Evolutionary conservation across 805 yeast genomes (phyloP), one percentile per base, ranked within the genome.

Genomic region (Vanderwaltozyma polyspora): DNA sequence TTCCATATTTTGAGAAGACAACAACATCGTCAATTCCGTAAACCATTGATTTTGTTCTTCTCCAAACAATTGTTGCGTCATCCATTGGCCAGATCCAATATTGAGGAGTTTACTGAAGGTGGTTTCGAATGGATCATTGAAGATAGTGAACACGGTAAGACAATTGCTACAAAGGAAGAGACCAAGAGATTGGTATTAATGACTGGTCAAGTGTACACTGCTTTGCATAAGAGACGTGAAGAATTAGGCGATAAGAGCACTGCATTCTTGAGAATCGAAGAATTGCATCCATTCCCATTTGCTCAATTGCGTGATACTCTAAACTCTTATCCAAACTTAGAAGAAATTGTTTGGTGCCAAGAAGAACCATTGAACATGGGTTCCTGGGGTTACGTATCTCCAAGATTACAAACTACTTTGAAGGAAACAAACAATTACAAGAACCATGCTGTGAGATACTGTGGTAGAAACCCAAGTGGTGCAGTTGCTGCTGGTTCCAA

Each of bases 361-460:
- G 99, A 91, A 67, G 99, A 91, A 72, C 97, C 97, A 52, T 71
- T 91, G 66, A 91, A 91, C 70, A 89, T 89, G 78, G 98, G 98
- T 63, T 67, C 83, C 30, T 86, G 80, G 81, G 55, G 79, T 17
- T 85, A 56, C 55, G 89, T 70, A 36, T 66, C 72, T 40, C 98
- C 96, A 60, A 82, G 99, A 67, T 62, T 91, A 36, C 65, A 67
- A 40, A 82, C 94, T 30, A 70, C 79, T 28, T 62, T 89, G 62
- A 70, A 69, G 47, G 86, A 85, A 66, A 79, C 94, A 41, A 73
- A 76, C 33, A 66, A 66, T 41, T 79, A 80, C 66, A 64, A 71
- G 51, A 76, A 67, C 48, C 52, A 63, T 46, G 53, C 55, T 14
- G 57, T 81, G 40, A 78, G 96, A 64, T 91, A 83, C 59, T 93